These are phyloP conservation scores for Clitopilus hobsonii DNA, from an alignment of 768 basidiomycete species.

Conservation along the genomic window DNA sequence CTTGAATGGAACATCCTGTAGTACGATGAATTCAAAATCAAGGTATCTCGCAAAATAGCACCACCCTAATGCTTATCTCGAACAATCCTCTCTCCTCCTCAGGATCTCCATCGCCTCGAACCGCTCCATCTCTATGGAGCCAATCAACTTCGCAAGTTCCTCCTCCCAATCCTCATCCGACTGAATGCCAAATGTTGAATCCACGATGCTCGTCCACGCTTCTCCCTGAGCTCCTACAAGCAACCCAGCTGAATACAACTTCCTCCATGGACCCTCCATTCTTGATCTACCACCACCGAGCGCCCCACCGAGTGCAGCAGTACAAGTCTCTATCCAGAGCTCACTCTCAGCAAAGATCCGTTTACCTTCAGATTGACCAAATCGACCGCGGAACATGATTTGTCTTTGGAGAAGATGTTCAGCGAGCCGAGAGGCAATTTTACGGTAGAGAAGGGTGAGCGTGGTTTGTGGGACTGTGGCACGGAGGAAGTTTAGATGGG, in stretches of 20 bases:
- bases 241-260: constrained; percentile 64
- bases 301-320: constrained; percentile 45
- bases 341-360: constrained; percentile 67
- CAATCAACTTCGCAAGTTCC: constrained; percentile 45
- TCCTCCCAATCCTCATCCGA: constrained; percentile 54
- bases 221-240: constrained; percentile 60
- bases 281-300: constrained; percentile 43
- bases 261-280: constrained; percentile 74
- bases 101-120: constrained; percentile 59
- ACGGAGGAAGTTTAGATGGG: constrained; percentile 69
- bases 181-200: constrained; percentile 43
- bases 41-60: not conserved
- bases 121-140: constrained; percentile 55
- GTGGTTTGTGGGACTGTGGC: constrained; percentile 54
- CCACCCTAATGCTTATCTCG: not conserved
- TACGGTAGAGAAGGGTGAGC: constrained; percentile 67
- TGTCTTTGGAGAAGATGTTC: constrained; percentile 82
- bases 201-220: constrained; percentile 40
- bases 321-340: constrained; percentile 81
- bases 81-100: constrained; percentile 32
- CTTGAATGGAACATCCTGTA: too few relatives aligned
- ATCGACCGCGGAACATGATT: constrained; percentile 71
- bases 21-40: too few relatives aligned
- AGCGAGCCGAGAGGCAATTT: constrained; percentile 62
- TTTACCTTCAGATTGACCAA: constrained; percentile 56